Base-by-base conservation (phyloP, 2,329 filamentous ascomycete species). In the Diaporthe ampelina region DNA sequence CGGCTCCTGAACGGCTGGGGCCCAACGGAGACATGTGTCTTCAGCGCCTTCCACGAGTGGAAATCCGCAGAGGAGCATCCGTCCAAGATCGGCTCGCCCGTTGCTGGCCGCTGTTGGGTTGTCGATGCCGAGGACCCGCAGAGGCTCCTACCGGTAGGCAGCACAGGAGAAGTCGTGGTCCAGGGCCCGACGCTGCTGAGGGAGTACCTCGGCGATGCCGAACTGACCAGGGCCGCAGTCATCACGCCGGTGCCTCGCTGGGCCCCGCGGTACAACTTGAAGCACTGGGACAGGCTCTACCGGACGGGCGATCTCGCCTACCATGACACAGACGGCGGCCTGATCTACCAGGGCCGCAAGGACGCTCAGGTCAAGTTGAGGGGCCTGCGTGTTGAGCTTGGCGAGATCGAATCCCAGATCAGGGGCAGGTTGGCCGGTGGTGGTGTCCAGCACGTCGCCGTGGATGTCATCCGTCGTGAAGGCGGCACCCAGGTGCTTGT, bases 281-380 rank as follows among this genome's bases (percentile, higher is more conserved):
- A 67, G 67, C 54, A 57, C n/a, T 80, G 78, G 79, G 79, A 69
- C 0, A 50, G 74, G 11, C 48, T 84, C 9, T 84, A 83, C 74
- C 77, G 79, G 50, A 82, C 81, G 2, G 82, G 82, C 26, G 82
- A 84, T 72, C 76, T 84, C 11, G 82, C 76, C 21, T 75, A 76
- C 37, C 82, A 81, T 29, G 72, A 79, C 54, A 74, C 74, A 19
- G 77, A 83, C 58, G 80, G 81, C 15, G 74, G 43, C 52, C 76
- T 84, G 29, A 58, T 80, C 6, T 81, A 80, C 69, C 71, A 86
- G 54, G 86, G 86, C 56, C 83, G 87, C 56, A 85, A 85, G 70
- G 87, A 88, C 77, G 83, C 83, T 1, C 87, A 88, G 77, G 82
- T 88, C 50, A 89, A 89, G 77, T 79, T 89, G 17, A 83, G 85